These are phyloP conservation scores for Sambucus nigra DNA, from an alignment of 129 eudicot species.

Conservation along the genomic window DNA sequence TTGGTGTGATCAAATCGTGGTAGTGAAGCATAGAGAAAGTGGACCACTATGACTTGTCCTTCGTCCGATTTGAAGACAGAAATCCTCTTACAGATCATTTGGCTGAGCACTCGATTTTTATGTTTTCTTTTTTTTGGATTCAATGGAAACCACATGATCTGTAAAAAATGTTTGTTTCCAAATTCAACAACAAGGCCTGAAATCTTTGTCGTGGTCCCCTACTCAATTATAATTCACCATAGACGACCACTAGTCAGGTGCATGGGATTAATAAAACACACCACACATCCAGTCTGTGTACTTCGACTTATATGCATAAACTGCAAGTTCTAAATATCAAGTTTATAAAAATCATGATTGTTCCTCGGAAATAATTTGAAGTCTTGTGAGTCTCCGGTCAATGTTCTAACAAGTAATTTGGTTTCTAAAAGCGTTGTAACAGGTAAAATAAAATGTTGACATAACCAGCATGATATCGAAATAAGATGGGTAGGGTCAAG, in stretches of 20 bases:
- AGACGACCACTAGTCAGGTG: neutral
- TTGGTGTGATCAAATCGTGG: neutral
- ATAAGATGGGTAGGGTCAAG: too few species aligned
- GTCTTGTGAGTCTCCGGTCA: too few species aligned
- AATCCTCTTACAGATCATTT: constrained; percentile 7
- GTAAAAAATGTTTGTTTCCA: constrained; percentile 4
- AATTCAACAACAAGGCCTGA: constrained; percentile 15
- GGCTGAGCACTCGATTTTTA: neutral
- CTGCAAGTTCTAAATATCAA: neutral
- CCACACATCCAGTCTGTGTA: neutral
- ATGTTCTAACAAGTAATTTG: too few species aligned
- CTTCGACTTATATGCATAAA: neutral
- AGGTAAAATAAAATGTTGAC: too few species aligned
- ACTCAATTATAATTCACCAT: neutral
- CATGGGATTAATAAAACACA: neutral
- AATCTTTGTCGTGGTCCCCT: neutral
- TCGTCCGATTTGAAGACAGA: constrained; percentile 29
- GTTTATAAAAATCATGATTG: neutral
- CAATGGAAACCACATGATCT: constrained; percentile 17
- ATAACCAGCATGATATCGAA: too few species aligned
- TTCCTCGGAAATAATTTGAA: too few species aligned
- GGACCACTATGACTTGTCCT: constrained; percentile 19
- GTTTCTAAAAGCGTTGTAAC: too few species aligned
- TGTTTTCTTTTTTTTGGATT: constrained; percentile 12
- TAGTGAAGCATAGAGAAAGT: neutral